phyloP scores from a whole-genome alignment of 108 stramenopile species.

The Schizochytrium sp. region DNA sequence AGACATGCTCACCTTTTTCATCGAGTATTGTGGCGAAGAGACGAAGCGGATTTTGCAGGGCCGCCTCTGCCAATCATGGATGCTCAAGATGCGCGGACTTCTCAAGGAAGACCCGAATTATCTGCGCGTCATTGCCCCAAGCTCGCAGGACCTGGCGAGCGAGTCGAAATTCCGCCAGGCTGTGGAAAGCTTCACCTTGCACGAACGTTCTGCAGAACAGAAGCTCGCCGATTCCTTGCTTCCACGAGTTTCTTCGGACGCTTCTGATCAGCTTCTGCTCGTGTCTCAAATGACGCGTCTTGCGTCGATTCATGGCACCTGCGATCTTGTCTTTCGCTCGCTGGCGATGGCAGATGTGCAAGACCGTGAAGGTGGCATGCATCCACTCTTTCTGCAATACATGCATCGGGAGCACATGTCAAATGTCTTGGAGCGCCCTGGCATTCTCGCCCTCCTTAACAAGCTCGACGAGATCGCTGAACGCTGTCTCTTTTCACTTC shows the following conservation, averaged over 20 bases:
- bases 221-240: not conserved
- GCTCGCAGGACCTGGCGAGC: not conserved
- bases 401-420: not conserved
- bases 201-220: not conserved
- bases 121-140: not conserved
- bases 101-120: constrained; percentile 7
- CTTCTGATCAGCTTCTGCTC: not conserved
- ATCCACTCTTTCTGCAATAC: not conserved
- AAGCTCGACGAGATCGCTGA: not conserved
- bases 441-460: not conserved
- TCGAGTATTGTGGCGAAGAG: not conserved
- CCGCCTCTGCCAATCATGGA: not conserved
- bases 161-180: not conserved
- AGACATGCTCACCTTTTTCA: not conserved
- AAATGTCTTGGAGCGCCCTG: not conserved
- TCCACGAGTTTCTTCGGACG: not conserved
- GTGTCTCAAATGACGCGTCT: not conserved
- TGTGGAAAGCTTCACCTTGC: not conserved
- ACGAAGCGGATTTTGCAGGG: not conserved
- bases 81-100: not conserved
- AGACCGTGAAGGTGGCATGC: not conserved
- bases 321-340: not conserved
- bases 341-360: not conserved
- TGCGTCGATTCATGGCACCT: not conserved
- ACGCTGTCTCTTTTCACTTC: not conserved